Evolutionary conservation across 768 basidiomycete genomes (phyloP).

Genomic region (Boletus barrowsii): DNA sequence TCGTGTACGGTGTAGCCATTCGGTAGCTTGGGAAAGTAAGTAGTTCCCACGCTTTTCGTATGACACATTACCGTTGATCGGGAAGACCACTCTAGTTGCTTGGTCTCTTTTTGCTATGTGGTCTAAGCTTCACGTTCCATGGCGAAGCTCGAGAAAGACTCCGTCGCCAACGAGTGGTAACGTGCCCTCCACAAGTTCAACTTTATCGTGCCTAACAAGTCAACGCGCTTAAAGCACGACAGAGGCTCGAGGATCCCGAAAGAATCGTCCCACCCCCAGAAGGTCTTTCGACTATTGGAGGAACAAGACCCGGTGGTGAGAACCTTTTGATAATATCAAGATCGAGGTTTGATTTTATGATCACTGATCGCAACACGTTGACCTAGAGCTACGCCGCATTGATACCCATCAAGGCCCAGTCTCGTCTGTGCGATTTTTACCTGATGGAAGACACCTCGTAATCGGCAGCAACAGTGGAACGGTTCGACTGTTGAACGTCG

Average conservation of each 20-base stretch:
- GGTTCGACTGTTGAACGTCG: constrained; percentile 7
- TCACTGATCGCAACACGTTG: not conserved
- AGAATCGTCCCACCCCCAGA: not conserved
- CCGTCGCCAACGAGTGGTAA: constrained; percentile 3
- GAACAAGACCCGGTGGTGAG: not conserved
- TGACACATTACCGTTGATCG: not conserved
- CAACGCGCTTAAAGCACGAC: not conserved
- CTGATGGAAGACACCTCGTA: constrained; percentile 8
- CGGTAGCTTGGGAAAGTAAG: no score
- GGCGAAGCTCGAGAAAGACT: constrained; percentile 5
- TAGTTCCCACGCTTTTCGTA: no score
- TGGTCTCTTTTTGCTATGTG: constrained; percentile 1
- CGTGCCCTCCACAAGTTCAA: not conserved
- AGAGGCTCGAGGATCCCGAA: not conserved
- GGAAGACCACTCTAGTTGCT: not conserved
- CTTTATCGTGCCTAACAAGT: not conserved
- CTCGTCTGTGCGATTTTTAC: constrained; percentile 11
- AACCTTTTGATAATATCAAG: not conserved
- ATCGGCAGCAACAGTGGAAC: constrained; percentile 5
- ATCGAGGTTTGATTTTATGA: no score
- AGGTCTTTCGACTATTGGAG: not conserved
- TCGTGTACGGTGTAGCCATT: no score
- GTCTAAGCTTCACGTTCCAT: constrained; percentile 4
- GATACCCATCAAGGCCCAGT: not conserved
- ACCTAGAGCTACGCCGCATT: constrained; percentile 4